These are phyloP conservation scores for Linanthus parryae DNA, from an alignment of 148 eudicot genomes.

Conservation along the genomic window DNA sequence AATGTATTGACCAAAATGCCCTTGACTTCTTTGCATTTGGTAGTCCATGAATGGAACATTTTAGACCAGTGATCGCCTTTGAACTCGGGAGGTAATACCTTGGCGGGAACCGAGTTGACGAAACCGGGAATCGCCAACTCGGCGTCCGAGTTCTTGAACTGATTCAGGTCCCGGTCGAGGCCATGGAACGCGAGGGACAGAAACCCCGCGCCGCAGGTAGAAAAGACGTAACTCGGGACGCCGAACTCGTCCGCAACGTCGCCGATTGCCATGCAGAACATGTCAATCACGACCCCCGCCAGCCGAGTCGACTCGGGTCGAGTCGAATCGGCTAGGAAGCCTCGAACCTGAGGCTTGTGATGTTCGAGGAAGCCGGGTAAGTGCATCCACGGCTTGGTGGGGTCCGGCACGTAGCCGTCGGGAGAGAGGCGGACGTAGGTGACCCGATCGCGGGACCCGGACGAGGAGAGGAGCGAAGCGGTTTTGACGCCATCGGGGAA, in stretches of 20 bases:
- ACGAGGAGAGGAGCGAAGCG: not conserved
- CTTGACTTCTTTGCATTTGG: slow-evolving; percentile 12
- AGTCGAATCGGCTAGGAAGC: too few species aligned
- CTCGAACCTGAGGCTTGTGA: too few species aligned
- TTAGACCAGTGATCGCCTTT: not conserved
- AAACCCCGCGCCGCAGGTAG: not conserved
- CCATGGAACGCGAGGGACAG: not conserved
- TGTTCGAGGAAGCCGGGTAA: too few species aligned
- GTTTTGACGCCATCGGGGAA: not conserved
- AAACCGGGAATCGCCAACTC: slow-evolving; percentile 21
- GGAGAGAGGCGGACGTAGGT: not conserved
- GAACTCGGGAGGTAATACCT: slow-evolving; percentile 14
- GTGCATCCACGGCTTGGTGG: not conserved
- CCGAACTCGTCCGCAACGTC: slow-evolving; percentile 2
- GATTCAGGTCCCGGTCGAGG: not conserved
- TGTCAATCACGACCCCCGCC: not conserved
- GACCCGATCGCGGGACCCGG: not conserved
- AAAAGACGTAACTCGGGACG: not conserved
- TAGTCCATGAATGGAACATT: not conserved
- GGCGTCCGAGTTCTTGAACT: slow-evolving; percentile 12
- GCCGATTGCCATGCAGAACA: not conserved
- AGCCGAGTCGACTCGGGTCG: too few species aligned
- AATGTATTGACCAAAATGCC: slow-evolving; percentile 30
- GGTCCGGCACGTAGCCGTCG: not conserved
- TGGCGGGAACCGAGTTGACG: slow-evolving; percentile 13